Conservation (phyloP, 1,284 basidiomycete genomes). For the Vanrija sp. region DNA sequence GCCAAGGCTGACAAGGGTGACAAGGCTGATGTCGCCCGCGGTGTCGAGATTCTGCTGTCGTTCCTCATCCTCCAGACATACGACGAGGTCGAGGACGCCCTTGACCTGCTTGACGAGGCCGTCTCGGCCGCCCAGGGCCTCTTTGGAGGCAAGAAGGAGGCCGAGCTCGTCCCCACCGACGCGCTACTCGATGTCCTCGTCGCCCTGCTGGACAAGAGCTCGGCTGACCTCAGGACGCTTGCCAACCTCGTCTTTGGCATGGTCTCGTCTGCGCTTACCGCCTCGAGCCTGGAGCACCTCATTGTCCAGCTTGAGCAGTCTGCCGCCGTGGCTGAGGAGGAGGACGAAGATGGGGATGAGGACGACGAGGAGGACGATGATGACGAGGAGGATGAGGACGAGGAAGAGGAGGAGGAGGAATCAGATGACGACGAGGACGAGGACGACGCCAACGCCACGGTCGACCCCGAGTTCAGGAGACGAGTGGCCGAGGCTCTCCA, state of each 20-base stretch:
- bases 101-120: constrained; percentile 57
- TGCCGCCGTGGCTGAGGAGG: constrained; percentile 46
- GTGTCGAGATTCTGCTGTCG: constrained; percentile 65
- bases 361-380: constrained; percentile 50
- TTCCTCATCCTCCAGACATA: constrained; percentile 68
- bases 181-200: constrained; percentile 83
- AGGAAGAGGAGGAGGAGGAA: constrained; percentile 55
- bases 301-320: constrained; percentile 76
- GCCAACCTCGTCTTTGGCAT: constrained; percentile 78
- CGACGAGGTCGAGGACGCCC: constrained; percentile 59
- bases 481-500: constrained; percentile 75
- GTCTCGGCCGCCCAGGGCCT: constrained; percentile 10
- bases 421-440: constrained; percentile 47
- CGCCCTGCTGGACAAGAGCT: constrained; percentile 80
- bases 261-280: constrained; percentile 65
- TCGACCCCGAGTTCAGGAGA: constrained; percentile 65
- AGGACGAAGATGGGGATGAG: constrained; percentile 48
- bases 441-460: constrained; percentile 50
- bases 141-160: constrained; percentile 27
- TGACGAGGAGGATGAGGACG: constrained; percentile 48
- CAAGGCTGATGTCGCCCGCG: constrained; percentile 55
- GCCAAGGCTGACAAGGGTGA: constrained; percentile 47
- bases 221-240: constrained; percentile 73
- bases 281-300: constrained; percentile 76
- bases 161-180: constrained; percentile 65